Conservation (phyloP, 768 basidiomycete genomes). For the Auricularia sp. region DNA sequence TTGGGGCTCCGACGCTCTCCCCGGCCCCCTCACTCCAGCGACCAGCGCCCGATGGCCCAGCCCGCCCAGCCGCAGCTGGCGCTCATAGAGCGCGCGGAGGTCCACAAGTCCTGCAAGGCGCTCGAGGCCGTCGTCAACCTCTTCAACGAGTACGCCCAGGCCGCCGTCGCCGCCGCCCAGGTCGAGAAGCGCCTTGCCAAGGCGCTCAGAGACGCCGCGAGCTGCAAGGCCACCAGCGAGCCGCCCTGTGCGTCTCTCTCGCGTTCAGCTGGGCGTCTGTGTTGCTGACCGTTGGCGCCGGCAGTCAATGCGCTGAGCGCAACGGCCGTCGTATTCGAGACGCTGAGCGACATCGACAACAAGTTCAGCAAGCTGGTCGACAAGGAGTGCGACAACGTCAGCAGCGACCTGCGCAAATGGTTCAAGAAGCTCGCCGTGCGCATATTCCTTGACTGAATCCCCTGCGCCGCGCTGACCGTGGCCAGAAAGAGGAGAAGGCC, state of each 20-base stretch:
- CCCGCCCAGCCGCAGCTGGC: conserved; percentile 5
- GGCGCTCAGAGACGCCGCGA: conserved; percentile 55
- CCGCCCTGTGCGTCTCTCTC: background rate
- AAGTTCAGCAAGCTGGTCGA: conserved; percentile 69
- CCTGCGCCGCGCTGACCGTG: background rate
- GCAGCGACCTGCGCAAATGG: conserved; percentile 71
- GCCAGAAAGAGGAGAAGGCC: conserved; percentile 67
- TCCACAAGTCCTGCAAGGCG: conserved; percentile 74
- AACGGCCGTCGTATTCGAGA: conserved; percentile 57
- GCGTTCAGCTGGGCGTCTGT: too few species aligned
- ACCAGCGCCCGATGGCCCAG: background rate
- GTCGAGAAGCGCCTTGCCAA: conserved; percentile 70
- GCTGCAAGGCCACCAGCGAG: conserved; percentile 43
- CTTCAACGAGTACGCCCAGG: conserved; percentile 69
- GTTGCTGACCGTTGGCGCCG: background rate
- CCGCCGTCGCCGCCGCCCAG: conserved; percentile 45
- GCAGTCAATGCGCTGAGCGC: conserved; percentile 59
- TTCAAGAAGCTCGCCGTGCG: conserved; percentile 73
- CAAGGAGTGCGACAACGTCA: conserved; percentile 58
- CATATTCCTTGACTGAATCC: conserved; percentile 2
- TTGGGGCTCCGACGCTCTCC: background rate
- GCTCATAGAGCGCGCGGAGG: conserved; percentile 54
- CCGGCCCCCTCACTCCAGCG: background rate
- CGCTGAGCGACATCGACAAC: conserved; percentile 54
- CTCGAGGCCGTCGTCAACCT: conserved; percentile 56